Base-by-base conservation (phyloP, 2,329 filamentous ascomycete species). In the Arthrobotrys sinensis region DNA sequence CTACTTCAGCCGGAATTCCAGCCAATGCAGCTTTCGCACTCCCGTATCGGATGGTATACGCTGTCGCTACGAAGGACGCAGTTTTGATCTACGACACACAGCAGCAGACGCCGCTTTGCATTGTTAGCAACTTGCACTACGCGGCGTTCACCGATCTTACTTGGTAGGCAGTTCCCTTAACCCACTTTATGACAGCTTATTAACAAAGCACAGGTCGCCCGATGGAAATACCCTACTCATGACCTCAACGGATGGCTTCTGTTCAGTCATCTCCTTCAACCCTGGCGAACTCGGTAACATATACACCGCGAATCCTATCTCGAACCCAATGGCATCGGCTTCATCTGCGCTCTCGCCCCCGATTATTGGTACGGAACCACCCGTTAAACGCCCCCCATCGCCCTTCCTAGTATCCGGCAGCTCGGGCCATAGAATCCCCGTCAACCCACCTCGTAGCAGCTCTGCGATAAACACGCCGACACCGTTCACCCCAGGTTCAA, bases 161-260 rank as follows among this genome's bases (percentile, higher is more conserved):
- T 38, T 99, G 96, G 96, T 97, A 89, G 84, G 91, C 85, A 76
- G 34, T 10, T 10, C 24, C 43, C n/a, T 32, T 43, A 34, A 10
- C 48, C 65, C 57, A 28, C 76, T 46, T 5, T 21, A 79, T 60
- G 32, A 79, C 55, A 36, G 72, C 55, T 80, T 83, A 72, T 84
- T 81, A 79, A 77, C 55, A 34, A 8, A 28, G 10, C 38, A 82
- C 85, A 92, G 91, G 91, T 92, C 92, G 0, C 90, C 88, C 80
- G 92, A 94, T 84, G 92, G 92, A 11, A 87, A 90, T 48, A 94
- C 91, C 0, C 86, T 99, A 21, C 87, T 99, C 62, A 96, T 99
- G 86, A 96, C 94, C n/a, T 99, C 96, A 0, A 97, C 96, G 0
- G 96, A 99, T 84, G 96, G 96, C 0, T 99, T 98, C 86, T 99